Percentiles rank a stretch among this genome's conserved stretches.
Conservation (phyloP, 1,139 yeast genomes). For the Kurtzmaniella quercitrusa region DNA sequence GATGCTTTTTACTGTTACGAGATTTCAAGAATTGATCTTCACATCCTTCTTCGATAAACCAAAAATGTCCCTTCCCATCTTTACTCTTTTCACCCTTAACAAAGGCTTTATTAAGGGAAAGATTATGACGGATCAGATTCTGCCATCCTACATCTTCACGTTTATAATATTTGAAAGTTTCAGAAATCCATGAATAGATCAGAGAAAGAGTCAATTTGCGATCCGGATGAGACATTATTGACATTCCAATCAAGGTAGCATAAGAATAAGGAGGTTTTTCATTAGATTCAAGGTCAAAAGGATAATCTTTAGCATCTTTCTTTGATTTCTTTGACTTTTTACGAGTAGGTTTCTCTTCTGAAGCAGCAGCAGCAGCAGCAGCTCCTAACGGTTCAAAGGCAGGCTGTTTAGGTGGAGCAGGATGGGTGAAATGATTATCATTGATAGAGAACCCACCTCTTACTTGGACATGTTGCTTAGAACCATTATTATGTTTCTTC, state of each 20-base stretch:
- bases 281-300: conserved; percentile 39
- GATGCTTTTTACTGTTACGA: conserved; percentile 44
- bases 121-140: conserved; percentile 81
- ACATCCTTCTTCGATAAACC: conserved; percentile 83
- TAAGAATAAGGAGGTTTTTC: conserved; percentile 91
- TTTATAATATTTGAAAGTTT: conserved; percentile 78
- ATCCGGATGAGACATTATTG: conserved; percentile 79
- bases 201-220: conserved; percentile 83
- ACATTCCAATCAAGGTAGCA: conserved; percentile 92
- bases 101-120: conserved; percentile 82
- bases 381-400: background rate
- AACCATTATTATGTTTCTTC: background rate
- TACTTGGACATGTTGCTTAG: background rate
- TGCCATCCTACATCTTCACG: conserved; percentile 93
- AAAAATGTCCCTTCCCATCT: conserved; percentile 95
- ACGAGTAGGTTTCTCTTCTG: background rate
- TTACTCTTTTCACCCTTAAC: conserved; percentile 88
- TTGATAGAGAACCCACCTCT: background rate
- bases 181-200: conserved; percentile 89
- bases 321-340: conserved; percentile 23
- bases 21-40: conserved; percentile 79
- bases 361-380: no score
- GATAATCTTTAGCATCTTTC: conserved; percentile 22
- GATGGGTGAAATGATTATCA: background rate
- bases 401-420: conserved; percentile 5